Evolutionary conservation across 1,139 yeast genomes (phyloP), one percentile per base, ranked within the genome.

Genomic region (Candida sp.): DNA sequence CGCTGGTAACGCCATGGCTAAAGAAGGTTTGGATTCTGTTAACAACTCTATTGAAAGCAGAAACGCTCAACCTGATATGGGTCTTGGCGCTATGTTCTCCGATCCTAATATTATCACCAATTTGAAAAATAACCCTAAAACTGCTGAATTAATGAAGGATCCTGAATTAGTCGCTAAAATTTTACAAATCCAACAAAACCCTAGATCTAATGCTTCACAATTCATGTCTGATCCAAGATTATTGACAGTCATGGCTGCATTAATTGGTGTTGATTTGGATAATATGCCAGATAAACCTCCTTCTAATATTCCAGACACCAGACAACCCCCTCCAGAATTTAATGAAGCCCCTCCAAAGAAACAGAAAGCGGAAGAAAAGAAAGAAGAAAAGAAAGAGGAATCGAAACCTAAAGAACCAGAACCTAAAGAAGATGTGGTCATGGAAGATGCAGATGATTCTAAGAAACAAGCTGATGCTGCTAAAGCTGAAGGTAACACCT

Each of bases 231-330:
- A 93, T 60, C 96, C 88, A 51, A 81, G 97, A 60, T 68, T 93
- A 59, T 87, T 91, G 96, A 83, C 88, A 22, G 80, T 93, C 45
- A 79, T 95, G 81, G 93, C 93, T 29, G 81, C 91, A 8, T 72
- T 89, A 56, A 77, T 95, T 74, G 99, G 98, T 38, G 79, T 91
- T 54, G 89, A 85, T 58, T 65, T 84, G 62, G 82, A 81, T 53
- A 37, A 37, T 21, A 73, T 75, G 63, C 73, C 75, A 37, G 72
- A 68, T 45, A 57, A 63, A 36, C 60, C 69, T 37, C 39, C 65
- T 68, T 35, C 60, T 12, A 21, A 37, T 29, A 37, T 37, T 21
- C 39, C 39, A 5, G 39, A 59, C 33, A 48, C 57, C 21, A 49
- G 58, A 30, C 49, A 52, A 30, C 49, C 54, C 6, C 38, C 38